Percentiles rank a stretch among this genome's conserved stretches.
phyloP scores from a whole-genome alignment of 139 green algal species.

The Mesostigma viride region DNA sequence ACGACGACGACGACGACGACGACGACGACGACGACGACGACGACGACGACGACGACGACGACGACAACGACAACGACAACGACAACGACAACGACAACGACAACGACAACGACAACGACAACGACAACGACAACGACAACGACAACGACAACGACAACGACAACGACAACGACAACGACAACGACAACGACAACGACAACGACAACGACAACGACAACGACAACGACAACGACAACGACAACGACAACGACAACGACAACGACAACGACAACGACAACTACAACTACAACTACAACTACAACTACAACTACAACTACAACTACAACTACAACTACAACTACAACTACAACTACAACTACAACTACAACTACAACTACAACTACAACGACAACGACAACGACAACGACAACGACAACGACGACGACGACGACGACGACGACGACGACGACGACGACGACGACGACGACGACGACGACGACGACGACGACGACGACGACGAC shows the following conservation, averaged over 20 bases:
- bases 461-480: not conserved
- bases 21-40: constrained; percentile 8
- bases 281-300: not conserved
- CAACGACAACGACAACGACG: not conserved
- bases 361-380: not conserved
- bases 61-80: constrained; percentile 3
- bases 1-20: constrained; percentile 11
- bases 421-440: not conserved
- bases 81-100: constrained; percentile 6
- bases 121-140: constrained; percentile 3
- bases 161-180: not conserved
- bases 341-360: not conserved
- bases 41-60: not conserved
- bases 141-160: not conserved
- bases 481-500: not conserved
- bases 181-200: not conserved
- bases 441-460: not conserved
- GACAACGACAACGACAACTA: not conserved
- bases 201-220: not conserved
- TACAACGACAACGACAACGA: not conserved
- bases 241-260: not conserved
- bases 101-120: constrained; percentile 3
- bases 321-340: not conserved
- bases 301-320: not conserved
- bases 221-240: not conserved